Base-by-base conservation (phyloP, 257 asterid species). In the Apocynum venetum region DNA sequence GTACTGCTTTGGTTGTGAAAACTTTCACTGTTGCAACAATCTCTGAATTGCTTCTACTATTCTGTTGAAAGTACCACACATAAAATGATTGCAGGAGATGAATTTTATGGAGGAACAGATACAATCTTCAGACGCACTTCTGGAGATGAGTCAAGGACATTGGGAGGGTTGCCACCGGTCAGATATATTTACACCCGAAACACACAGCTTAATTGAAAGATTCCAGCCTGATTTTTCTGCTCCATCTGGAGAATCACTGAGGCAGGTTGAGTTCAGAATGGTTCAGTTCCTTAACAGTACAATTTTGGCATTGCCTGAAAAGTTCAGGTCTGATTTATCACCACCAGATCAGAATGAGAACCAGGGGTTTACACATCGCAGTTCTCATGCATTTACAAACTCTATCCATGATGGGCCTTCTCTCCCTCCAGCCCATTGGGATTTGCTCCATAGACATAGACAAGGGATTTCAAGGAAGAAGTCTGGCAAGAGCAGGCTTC, bases 221-320 rank as follows among this genome's bases (percentile, higher is more conserved):
- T 82, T 75, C 74, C 96, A 93, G 83, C 99, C 97, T 1, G 98
- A 96, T 83, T 96, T 91, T 65, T 84, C 86, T 17, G 88, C 98
- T 57, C 97, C 99, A 55, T 87, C 98, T 11, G 98, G 99, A 73
- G 99, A 96, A 83, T 96, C 99, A 31, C 88, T 91, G 73, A 87
- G 99, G 81, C 98, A 96, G 88, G 98, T 93, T 3, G 99, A 96
- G 75, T 93, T 90, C 88, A 91, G 97, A 73, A 96, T 93, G 98
- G 89, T 88, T 64, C 97, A 93, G 89, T 93, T 93, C 91, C 94
- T 96, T 68, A 89, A 91, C 47, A 79, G 90, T 46, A 89, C 89
- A 6, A 77, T 93, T 77, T 70, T 82, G 86, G 79, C 92, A 75
- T 86, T 94, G 77, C 97, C 96, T 13, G 91, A 90, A 68, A 95